These are phyloP conservation scores for Leccinum longicurvipes DNA, from an alignment of 768 basidiomycete genomes.

Conservation along the genomic window DNA sequence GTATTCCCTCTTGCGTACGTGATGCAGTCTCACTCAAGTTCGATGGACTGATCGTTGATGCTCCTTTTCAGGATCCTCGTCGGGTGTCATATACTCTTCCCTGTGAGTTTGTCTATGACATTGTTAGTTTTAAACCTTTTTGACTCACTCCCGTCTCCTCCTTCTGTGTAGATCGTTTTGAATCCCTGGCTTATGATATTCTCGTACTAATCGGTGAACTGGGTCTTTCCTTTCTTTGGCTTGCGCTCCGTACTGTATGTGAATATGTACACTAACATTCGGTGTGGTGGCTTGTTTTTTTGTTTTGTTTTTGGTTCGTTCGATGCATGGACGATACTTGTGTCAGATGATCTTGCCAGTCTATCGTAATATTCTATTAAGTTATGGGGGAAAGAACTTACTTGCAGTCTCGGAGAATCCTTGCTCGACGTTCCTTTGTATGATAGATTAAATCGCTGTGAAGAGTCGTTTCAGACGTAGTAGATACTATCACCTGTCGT, in stretches of 20 bases:
- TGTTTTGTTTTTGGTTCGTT: neutral
- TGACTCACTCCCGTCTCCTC: slow-evolving; percentile 22
- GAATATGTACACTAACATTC: neutral
- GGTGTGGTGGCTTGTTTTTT: neutral
- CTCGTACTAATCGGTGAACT: slow-evolving; percentile 38
- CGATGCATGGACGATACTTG: neutral
- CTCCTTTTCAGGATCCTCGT: slow-evolving; percentile 41
- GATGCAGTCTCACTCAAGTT: neutral
- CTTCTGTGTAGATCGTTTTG: slow-evolving; percentile 57
- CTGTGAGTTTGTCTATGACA: slow-evolving; percentile 47
- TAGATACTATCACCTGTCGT: neutral
- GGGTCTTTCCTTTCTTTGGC: neutral
- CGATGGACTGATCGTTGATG: neutral
- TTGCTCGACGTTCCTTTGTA: neutral
- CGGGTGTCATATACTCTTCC: slow-evolving; percentile 69
- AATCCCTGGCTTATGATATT: slow-evolving; percentile 92
- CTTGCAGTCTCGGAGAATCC: neutral
- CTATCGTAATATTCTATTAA: neutral
- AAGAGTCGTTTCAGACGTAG: no score
- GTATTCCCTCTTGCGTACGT: slow-evolving; percentile 65
- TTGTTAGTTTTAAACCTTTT: slow-evolving; percentile 5
- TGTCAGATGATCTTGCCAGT: neutral
- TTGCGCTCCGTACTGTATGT: neutral
- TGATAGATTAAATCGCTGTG: neutral
- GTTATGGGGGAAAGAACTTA: neutral